phyloP scores from a whole-genome alignment of 345 rosid genomes.

The Pelargonium nanum region DNA sequence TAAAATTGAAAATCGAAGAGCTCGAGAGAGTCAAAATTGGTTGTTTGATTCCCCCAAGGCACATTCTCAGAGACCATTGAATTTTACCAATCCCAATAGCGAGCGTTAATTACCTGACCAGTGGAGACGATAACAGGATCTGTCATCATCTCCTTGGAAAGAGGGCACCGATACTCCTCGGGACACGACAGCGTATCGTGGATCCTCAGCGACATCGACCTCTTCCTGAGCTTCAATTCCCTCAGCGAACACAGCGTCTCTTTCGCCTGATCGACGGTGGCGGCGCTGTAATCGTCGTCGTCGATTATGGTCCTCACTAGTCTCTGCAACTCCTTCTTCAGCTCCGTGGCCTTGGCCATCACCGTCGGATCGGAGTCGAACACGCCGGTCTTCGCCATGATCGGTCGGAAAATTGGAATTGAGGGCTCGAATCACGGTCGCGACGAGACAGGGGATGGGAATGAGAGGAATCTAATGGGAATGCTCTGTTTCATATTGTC shows the following conservation, averaged over 20 bases:
- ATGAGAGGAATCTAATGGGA: too few relatives aligned
- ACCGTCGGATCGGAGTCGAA: neutral
- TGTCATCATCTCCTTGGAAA: slow-evolving; percentile 35
- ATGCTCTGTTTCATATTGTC: too few relatives aligned
- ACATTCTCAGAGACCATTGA: too few relatives aligned
- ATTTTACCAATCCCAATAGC: neutral
- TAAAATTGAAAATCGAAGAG: too few relatives aligned
- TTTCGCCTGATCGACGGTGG: slow-evolving; percentile 27
- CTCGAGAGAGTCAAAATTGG: too few relatives aligned
- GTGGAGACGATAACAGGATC: slow-evolving; percentile 52
- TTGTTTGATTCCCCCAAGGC: neutral
- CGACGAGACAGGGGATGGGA: too few relatives aligned
- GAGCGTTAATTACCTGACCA: slow-evolving; percentile 34
- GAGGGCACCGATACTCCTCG: slow-evolving; percentile 31
- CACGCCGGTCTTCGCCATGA: neutral
- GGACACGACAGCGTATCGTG: slow-evolving; percentile 17
- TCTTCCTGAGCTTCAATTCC: slow-evolving; percentile 18
- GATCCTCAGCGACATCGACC: slow-evolving; percentile 6
- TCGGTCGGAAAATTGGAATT: too few relatives aligned
- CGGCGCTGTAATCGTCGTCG: slow-evolving; percentile 24
- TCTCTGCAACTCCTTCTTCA: slow-evolving; percentile 31
- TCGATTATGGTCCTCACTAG: slow-evolving; percentile 21
- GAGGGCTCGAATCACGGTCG: too few relatives aligned
- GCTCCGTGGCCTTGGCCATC: slow-evolving; percentile 16
- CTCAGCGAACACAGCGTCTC: slow-evolving; percentile 19